Base-by-base conservation (phyloP, 2,329 filamentous ascomycete genomes). In the Fusarium nematophilum region DNA sequence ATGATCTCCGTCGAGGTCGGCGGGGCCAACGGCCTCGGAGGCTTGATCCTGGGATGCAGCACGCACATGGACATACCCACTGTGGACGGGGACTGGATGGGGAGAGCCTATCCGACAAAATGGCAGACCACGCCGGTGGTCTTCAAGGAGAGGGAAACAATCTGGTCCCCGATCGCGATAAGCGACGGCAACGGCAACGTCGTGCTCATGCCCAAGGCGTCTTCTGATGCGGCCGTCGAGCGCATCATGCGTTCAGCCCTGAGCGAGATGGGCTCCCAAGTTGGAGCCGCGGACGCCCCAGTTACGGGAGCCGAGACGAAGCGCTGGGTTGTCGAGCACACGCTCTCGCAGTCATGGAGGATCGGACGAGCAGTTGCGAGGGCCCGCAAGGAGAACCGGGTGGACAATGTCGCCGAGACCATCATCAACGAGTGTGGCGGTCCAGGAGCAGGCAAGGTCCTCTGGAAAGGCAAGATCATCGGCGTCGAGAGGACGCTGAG, bases 1-100 rank as follows among this genome's bases (percentile, higher is more conserved):
- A 82, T 89, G 57, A 84, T 90, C 57, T 80, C 84, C 1, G 71
- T 89, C 9, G 87, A 90, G 65, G 87, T 90, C 48, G 88, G 88
- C n/a, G 87, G 88, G 6, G 82, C 81, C 5, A 90, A 90, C 59
- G 86, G 87, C 1, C 75, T 89, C 8, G 81, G 86, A 59, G 81
- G 82, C 8, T 75, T 88, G 72, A 77, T 86, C 4, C 72, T 87
- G 5, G 85, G 85, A 5, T 81, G 83, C 0, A 81, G 79, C 46
- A 74, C 75, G 1, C 79, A 82, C 57, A 81, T 86, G 70, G 72
- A 83, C 49, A 59, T 83, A 1, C 82, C 82, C 0, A 77, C 76
- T 3, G 78, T 85, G 4, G 83, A 85, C 50, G 83, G 79, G 11
- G 83, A 85, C 67, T 83, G 80, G 80, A 85, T 85, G 83, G 83